These are phyloP conservation scores for Neurospora intermedia DNA, from an alignment of 495 filamentous ascomycete genomes.

Conservation along the genomic window DNA sequence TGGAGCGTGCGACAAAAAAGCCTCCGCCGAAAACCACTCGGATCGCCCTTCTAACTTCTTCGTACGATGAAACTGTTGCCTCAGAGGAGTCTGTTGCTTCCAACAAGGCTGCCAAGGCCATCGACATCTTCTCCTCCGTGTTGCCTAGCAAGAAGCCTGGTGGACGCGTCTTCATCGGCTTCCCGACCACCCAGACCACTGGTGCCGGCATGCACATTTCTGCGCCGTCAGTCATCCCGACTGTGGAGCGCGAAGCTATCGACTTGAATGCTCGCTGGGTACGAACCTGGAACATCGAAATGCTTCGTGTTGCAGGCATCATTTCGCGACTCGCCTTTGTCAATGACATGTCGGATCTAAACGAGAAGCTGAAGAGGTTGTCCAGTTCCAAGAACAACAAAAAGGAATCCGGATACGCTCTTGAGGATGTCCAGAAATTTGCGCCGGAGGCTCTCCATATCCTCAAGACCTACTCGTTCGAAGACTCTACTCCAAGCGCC, in stretches of 20 bases:
- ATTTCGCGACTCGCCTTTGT: slow-evolving; percentile 78
- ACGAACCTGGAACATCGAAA: slow-evolving; percentile 90
- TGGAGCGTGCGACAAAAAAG: slow-evolving; percentile 96
- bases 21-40: slow-evolving; percentile 79
- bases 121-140: slow-evolving; percentile 82
- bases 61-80: slow-evolving; percentile 69
- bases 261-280: slow-evolving; percentile 94
- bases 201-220: slow-evolving; percentile 92
- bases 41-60: slow-evolving; percentile 79
- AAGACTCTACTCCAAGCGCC: slow-evolving; percentile 77
- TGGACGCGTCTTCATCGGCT: slow-evolving; percentile 92
- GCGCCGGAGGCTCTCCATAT: slow-evolving; percentile 71
- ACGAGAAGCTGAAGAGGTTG: slow-evolving; percentile 39
- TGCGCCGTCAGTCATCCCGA: slow-evolving; percentile 95
- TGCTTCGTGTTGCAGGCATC: slow-evolving; percentile 84
- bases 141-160: slow-evolving; percentile 67
- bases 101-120: slow-evolving; percentile 40
- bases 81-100: slow-evolving; percentile 36
- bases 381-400: slow-evolving; percentile 31
- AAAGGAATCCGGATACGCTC: slow-evolving; percentile 30
- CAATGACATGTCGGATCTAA: slow-evolving; percentile 72
- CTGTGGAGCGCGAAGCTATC: slow-evolving; percentile 94
- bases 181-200: slow-evolving; percentile 94
- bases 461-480: slow-evolving; percentile 72
- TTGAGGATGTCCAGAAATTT: slow-evolving; percentile 51